A percentile compares a stretch with the other conserved stretches of the same genome.
Evolutionary conservation across 2,329 filamentous ascomycete genomes (phyloP).

Genomic region (Emergomyces africanus): DNA sequence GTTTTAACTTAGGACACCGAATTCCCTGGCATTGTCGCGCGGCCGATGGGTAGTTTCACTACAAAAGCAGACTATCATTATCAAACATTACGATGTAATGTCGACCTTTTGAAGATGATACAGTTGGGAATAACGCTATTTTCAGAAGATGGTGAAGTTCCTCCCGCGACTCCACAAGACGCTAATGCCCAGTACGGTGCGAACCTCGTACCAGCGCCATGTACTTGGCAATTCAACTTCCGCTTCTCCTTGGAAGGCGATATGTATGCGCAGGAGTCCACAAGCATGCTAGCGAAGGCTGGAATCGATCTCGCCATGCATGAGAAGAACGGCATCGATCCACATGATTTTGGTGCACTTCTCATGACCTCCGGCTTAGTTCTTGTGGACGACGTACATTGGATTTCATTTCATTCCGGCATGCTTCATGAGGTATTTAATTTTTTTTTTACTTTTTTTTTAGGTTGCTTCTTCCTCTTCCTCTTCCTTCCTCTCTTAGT

Average conservation of each 20-base stretch:
- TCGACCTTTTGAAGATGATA: conserved; percentile 94
- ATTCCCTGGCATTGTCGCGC: conserved; percentile 92
- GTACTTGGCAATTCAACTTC: conserved; percentile 99
- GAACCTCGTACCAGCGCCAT: conserved; percentile 53
- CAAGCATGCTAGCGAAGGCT: conserved; percentile 75
- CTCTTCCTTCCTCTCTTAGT: no score
- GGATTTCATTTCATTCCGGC: conserved; percentile 95
- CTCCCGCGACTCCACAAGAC: conserved; percentile 53
- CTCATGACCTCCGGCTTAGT: conserved; percentile 88
- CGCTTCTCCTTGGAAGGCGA: conserved; percentile 87
- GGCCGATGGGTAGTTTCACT: conserved; percentile 87
- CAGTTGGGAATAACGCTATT: conserved; percentile 93
- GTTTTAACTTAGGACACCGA: conserved; percentile 65
- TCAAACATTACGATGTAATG: conserved; percentile 91
- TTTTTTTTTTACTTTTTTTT: no score
- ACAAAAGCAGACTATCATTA: conserved; percentile 98
- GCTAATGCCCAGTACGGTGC: conserved; percentile 39
- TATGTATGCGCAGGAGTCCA: conserved; percentile 96
- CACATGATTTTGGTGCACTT: conserved; percentile 73
- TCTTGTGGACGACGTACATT: conserved; percentile 75
- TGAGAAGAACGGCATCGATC: conserved; percentile 80
- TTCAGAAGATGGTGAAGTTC: conserved; percentile 76
- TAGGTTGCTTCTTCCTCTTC: no score
- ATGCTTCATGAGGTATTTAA: no score
- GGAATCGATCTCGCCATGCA: conserved; percentile 86